Base-by-base conservation (phyloP, 2,329 filamentous ascomycete species). In the Aureobasidium sp. region DNA sequence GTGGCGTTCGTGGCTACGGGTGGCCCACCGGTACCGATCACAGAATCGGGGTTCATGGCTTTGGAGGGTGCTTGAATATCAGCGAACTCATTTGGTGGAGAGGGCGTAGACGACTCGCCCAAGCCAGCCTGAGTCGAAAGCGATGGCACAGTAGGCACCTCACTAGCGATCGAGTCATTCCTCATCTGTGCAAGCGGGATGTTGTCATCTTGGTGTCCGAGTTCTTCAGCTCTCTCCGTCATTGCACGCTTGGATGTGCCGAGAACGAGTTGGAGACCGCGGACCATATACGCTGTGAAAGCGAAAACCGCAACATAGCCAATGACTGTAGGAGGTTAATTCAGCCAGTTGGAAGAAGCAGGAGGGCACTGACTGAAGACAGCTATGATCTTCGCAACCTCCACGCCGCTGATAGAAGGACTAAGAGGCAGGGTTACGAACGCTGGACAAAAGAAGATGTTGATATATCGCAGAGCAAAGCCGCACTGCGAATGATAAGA, bases 401-500 rank as follows among this genome's bases (percentile, higher is more conserved):
- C 84, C 0, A 76, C 67, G 1, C 78, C 77, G 24, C 81, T 77
- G 20, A 86, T 82, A 0, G 77, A 66, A 1, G 82, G 78, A 66
- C 82, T 84, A 1, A 86, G 74, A 7, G 84, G 83, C 0, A 86
- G 73, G 32, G 84, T 74, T 8, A 86, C 78, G 72, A 86, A 86
- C 0, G 82, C 80, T 9, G 82, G 83, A 2, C 80, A 83, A 66
- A 86, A 85, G 66, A 84, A 79, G 56, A 85, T 73, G 62, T 80
- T 83, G 67, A 86, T 84, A 76, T 82, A 85, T 47, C 79, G 77
- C 29, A 85, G 73, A 6, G 81, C 78, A 78, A 82, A 86, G 8
- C 80, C 79, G 50, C 81, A 81, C 81, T 84, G 63, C 5, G 6
- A 15, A 26, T n/a, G n/a, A 15, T 57, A 26, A 66, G 24, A 65